phyloP scores from a whole-genome alignment of 192 early-diverging fungal genomes.

The Phlyctochytrium planicorne region DNA sequence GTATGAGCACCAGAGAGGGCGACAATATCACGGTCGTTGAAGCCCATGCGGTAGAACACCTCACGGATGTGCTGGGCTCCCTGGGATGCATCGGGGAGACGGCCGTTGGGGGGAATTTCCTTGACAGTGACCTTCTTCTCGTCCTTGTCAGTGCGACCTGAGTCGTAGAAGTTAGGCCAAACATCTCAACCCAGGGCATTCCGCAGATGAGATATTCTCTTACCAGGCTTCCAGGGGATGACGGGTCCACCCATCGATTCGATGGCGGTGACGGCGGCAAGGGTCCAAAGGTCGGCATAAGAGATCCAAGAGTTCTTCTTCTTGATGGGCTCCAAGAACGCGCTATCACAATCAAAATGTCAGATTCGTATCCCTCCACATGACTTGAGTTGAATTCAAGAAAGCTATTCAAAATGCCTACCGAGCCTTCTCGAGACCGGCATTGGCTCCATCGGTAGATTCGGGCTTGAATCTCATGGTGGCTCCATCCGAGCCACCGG shows the following conservation, averaged over 20 bases:
- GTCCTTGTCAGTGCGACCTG: conserved; percentile 53
- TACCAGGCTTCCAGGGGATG: conserved; percentile 62
- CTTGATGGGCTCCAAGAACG: conserved; percentile 64
- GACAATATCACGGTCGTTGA: conserved; percentile 79
- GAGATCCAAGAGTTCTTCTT: conserved; percentile 59
- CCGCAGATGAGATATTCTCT: neutral
- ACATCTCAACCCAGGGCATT: too few relatives aligned
- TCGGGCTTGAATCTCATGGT: conserved; percentile 70
- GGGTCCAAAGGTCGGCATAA: conserved; percentile 76
- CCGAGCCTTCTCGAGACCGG: conserved; percentile 41
- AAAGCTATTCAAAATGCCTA: neutral
- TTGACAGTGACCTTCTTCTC: conserved; percentile 36
- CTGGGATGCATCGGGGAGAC: conserved; percentile 64
- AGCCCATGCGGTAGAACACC: conserved; percentile 58
- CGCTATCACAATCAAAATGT: neutral
- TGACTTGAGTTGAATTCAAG: too few relatives aligned
- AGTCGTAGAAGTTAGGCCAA: conserved; percentile 1
- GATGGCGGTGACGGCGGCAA: conserved; percentile 69
- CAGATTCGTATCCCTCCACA: neutral
- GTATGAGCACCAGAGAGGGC: conserved; percentile 44
- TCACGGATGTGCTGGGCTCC: conserved; percentile 56
- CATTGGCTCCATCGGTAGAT: conserved; percentile 66
- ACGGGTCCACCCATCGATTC: conserved; percentile 69
- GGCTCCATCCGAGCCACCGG: conserved; percentile 67
- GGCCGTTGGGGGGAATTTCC: conserved; percentile 64